These are phyloP conservation scores for Penicillium sp. DNA, from an alignment of 2,329 filamentous ascomycete species.

Conservation along the genomic window DNA sequence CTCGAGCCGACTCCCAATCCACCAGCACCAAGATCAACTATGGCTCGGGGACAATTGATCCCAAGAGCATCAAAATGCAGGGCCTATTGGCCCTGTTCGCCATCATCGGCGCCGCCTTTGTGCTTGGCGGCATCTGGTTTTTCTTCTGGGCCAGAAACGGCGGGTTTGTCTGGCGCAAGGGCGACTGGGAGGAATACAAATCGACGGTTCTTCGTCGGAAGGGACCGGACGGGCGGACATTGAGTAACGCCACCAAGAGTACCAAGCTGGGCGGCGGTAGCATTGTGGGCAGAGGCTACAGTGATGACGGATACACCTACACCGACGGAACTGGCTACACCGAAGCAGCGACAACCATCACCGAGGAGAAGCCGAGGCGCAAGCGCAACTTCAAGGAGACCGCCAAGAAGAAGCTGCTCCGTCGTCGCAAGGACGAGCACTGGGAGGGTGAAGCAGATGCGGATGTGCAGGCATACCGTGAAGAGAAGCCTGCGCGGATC, in stretches of 20 bases:
- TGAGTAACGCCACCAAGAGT: conserved; percentile 76
- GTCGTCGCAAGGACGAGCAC: conserved; percentile 46
- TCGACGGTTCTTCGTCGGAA: conserved; percentile 84
- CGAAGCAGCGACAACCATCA: conserved; percentile 46
- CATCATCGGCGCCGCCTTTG: conserved; percentile 73
- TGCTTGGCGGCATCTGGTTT: conserved; percentile 82
- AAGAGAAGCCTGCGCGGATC: conserved; percentile 81
- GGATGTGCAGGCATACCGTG: conserved; percentile 77
- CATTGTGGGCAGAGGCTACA: conserved; percentile 61
- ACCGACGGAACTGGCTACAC: conserved; percentile 40
- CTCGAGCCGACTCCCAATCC: conserved; percentile 26
- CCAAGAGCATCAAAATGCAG: conserved; percentile 47
- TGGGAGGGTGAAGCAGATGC: conserved; percentile 62
- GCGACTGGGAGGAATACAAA: conserved; percentile 99
- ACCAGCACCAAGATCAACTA: conserved; percentile 19
- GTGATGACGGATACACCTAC: conserved; percentile 60
- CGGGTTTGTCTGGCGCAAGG: conserved; percentile 78
- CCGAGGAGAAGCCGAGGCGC: conserved; percentile 29
- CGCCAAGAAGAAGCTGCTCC: conserved; percentile 38
- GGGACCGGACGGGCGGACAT: conserved; percentile 81
- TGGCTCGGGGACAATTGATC: conserved; percentile 42
- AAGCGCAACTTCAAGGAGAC: conserved; percentile 39
- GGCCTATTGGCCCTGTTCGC: conserved; percentile 84
- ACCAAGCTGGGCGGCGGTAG: conserved; percentile 86
- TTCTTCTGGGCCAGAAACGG: conserved; percentile 98